phyloP scores from a whole-genome alignment of 2,329 filamentous ascomycete genomes.

The Cladorrhinum sp. region DNA sequence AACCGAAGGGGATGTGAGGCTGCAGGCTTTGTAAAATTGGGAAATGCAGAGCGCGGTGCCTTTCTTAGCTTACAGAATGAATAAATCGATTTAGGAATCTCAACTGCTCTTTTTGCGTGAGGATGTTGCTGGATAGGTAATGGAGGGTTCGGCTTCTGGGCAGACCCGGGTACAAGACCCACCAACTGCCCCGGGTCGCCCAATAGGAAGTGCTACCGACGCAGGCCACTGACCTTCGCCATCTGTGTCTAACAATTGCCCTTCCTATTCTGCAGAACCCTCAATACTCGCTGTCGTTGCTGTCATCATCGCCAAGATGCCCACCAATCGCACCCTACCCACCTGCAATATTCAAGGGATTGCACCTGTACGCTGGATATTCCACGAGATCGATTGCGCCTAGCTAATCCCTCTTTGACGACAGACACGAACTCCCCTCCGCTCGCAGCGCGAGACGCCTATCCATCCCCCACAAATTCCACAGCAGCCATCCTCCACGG shows the following conservation, averaged over 20 bases:
- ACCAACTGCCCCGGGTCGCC: no score
- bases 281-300: neutral
- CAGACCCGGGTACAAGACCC: no score
- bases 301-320: neutral
- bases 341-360: no score
- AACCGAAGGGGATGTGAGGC: slow-evolving; percentile 5
- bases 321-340: neutral
- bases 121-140: neutral
- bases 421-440: slow-evolving; percentile 4
- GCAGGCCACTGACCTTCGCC: neutral
- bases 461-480: slow-evolving; percentile 21
- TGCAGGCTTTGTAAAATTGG: slow-evolving; percentile 8
- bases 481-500: neutral
- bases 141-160: no score
- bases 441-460: slow-evolving; percentile 16
- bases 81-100: no score
- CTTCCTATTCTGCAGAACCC: neutral
- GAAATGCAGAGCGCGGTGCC: no score
- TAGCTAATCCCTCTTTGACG: no score
- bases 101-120: no score
- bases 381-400: no score
- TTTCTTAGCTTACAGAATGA: no score
- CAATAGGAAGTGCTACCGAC: neutral
- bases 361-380: no score
- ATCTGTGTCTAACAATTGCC: neutral